Percentiles rank a stretch among this genome's conserved stretches.
Evolutionary conservation across 805 yeast genomes (phyloP).

Genomic region (Grigorovia jiainica): DNA sequence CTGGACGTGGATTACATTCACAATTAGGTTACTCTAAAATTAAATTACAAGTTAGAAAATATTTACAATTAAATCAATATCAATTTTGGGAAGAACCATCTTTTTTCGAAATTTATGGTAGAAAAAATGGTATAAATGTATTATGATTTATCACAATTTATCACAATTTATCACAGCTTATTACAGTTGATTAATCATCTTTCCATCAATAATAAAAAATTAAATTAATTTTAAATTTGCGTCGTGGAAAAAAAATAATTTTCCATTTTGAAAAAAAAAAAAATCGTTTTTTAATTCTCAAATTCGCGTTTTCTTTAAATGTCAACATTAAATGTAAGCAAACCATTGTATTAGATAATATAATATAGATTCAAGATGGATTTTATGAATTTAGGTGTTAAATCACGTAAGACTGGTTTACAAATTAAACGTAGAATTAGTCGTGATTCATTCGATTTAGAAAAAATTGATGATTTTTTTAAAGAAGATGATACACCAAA

Average conservation of each 20-base stretch:
- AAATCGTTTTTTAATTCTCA: too few species aligned
- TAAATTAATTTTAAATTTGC: too few species aligned
- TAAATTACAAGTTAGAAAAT: constrained; percentile 33
- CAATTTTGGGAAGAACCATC: constrained; percentile 40
- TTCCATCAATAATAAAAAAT: too few species aligned
- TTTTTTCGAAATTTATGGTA: constrained; percentile 37
- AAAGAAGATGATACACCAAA: constrained; percentile 35
- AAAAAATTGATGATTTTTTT: constrained; percentile 51
- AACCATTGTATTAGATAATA: too few species aligned
- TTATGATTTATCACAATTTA: neutral
- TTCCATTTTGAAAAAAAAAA: too few species aligned
- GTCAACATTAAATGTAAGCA: too few species aligned
- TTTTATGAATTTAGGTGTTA: constrained; percentile 42
- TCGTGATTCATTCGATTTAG: constrained; percentile 16
- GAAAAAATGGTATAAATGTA: constrained; percentile 4
- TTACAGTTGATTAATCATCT: too few species aligned
- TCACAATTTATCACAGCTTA: too few species aligned
- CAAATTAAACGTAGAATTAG: constrained; percentile 9
- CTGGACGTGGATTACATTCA: constrained; percentile 69
- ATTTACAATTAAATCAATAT: constrained; percentile 32
- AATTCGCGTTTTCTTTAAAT: too few species aligned
- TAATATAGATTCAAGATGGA: constrained; percentile 30
- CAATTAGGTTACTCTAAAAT: constrained; percentile 45
- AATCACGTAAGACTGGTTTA: constrained; percentile 58
- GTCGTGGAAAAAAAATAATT: too few species aligned